Percentiles rank a stretch among this genome's conserved stretches.
phyloP scores from a whole-genome alignment of 2,329 filamentous ascomycete genomes.

The Rutstroemia sp. region DNA sequence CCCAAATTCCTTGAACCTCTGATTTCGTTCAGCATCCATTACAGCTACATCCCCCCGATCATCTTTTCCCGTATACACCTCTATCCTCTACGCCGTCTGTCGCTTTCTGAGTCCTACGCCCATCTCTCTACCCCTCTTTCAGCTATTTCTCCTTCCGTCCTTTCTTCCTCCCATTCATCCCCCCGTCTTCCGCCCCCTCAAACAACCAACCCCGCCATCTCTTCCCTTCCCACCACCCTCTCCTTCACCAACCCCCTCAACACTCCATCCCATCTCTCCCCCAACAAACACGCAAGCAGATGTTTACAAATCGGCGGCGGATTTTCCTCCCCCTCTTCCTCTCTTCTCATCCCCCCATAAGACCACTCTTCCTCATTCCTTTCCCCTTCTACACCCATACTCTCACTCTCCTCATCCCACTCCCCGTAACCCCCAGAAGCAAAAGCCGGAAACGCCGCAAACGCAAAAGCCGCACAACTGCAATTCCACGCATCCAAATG shows the following conservation, averaged over 20 bases:
- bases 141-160: too few species aligned
- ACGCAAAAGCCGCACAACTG: slow-evolving; percentile 76
- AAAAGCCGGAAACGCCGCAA: slow-evolving; percentile 53
- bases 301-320: slow-evolving; percentile 73
- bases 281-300: slow-evolving; percentile 73
- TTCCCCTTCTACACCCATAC: background rate
- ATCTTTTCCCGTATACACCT: too few species aligned
- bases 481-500: slow-evolving; percentile 77
- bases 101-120: too few species aligned
- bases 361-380: slow-evolving; percentile 19
- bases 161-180: background rate
- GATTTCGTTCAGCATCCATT: too few species aligned
- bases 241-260: slow-evolving; percentile 51
- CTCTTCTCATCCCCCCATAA: slow-evolving; percentile 43
- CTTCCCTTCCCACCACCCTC: slow-evolving; percentile 49
- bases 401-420: too few species aligned
- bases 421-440: background rate
- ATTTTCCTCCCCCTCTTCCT: slow-evolving; percentile 7
- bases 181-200: background rate
- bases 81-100: too few species aligned
- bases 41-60: too few species aligned
- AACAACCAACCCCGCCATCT: slow-evolving; percentile 62
- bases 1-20: too few species aligned
- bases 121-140: too few species aligned
- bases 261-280: slow-evolving; percentile 52